These are phyloP conservation scores for Aspergillus indologenus DNA, from an alignment of 495 filamentous ascomycete genomes.

Conservation along the genomic window DNA sequence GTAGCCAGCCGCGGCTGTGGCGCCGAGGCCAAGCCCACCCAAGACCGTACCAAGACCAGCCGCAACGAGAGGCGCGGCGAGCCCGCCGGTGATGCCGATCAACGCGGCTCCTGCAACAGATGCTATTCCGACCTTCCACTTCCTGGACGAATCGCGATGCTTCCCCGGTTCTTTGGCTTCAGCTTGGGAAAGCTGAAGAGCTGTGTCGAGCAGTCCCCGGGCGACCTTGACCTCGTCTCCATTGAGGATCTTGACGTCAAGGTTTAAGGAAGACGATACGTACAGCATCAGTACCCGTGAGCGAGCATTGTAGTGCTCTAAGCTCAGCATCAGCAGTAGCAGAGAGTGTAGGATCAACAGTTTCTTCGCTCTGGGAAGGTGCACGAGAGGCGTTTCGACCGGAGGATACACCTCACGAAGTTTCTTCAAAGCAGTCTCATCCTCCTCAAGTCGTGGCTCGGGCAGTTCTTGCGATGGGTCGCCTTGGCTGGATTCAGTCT, in stretches of 20 bases:
- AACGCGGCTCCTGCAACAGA: slow-evolving; percentile 74
- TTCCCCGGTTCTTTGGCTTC: slow-evolving; percentile 65
- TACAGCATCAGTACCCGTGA: slow-evolving; percentile 73
- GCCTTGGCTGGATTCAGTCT: slow-evolving; percentile 17
- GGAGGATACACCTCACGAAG: slow-evolving; percentile 45
- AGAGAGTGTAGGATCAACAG: slow-evolving; percentile 57
- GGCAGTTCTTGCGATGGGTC: slow-evolving; percentile 13
- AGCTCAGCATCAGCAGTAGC: slow-evolving; percentile 69
- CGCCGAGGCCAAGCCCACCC: slow-evolving; percentile 75
- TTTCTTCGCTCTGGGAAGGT: slow-evolving; percentile 39
- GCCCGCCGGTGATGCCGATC: slow-evolving; percentile 76
- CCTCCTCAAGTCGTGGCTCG: slow-evolving; percentile 23
- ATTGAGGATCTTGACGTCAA: slow-evolving; percentile 62
- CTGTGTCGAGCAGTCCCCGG: slow-evolving; percentile 66
- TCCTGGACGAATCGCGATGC: slow-evolving; percentile 59
- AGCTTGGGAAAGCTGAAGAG: slow-evolving; percentile 66
- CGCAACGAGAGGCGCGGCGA: slow-evolving; percentile 77
- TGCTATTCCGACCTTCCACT: slow-evolving; percentile 81
- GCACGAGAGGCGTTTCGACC: slow-evolving; percentile 40
- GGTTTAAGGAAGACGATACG: slow-evolving; percentile 62
- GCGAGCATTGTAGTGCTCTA: slow-evolving; percentile 76
- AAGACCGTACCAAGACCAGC: slow-evolving; percentile 80
- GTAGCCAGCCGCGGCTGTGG: slow-evolving; percentile 73
- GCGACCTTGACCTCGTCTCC: slow-evolving; percentile 74
- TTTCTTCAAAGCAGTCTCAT: slow-evolving; percentile 27